Evolutionary conservation across 2,329 filamentous ascomycete species (phyloP).

Genomic region (Pestalotiopsis sp.): DNA sequence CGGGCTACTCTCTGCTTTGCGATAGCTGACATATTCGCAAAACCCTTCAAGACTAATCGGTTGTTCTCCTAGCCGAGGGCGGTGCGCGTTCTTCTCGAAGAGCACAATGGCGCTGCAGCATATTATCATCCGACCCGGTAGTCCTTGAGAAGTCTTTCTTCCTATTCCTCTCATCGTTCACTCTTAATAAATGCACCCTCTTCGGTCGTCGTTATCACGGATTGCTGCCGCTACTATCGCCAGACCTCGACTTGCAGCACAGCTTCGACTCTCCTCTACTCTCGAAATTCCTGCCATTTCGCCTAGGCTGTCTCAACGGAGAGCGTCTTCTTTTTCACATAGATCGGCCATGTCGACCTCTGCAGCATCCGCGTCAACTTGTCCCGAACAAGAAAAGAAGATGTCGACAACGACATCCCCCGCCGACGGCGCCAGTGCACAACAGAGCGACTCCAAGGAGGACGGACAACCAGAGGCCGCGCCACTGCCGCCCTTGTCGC

Average conservation of each 20-base stretch:
- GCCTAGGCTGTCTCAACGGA: not conserved
- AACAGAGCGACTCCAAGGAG: not conserved
- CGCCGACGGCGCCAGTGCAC: not conserved
- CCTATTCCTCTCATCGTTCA: not conserved
- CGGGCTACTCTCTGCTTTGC: slow-evolving; percentile 14
- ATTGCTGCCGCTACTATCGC: not conserved
- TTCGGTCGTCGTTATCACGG: not conserved
- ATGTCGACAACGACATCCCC: not conserved
- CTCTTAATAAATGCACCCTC: not conserved
- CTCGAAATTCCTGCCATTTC: not conserved
- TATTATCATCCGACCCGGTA: too few relatives aligned
- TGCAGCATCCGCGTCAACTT: not conserved
- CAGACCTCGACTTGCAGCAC: not conserved
- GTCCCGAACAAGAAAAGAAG: not conserved
- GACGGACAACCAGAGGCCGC: slow-evolving; percentile 22
- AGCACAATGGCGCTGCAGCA: not conserved
- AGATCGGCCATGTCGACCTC: slow-evolving; percentile 12
- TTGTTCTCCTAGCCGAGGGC: not conserved
- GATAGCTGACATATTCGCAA: slow-evolving; percentile 17
- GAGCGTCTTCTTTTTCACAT: not conserved
- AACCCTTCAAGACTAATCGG: not conserved
- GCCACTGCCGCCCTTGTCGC: slow-evolving; percentile 61
- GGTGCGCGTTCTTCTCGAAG: not conserved
- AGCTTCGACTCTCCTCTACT: not conserved
- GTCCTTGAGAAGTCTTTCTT: not conserved